phyloP scores from a whole-genome alignment of 2,329 filamentous ascomycete species.

The Trichothecium sympodiale region DNA sequence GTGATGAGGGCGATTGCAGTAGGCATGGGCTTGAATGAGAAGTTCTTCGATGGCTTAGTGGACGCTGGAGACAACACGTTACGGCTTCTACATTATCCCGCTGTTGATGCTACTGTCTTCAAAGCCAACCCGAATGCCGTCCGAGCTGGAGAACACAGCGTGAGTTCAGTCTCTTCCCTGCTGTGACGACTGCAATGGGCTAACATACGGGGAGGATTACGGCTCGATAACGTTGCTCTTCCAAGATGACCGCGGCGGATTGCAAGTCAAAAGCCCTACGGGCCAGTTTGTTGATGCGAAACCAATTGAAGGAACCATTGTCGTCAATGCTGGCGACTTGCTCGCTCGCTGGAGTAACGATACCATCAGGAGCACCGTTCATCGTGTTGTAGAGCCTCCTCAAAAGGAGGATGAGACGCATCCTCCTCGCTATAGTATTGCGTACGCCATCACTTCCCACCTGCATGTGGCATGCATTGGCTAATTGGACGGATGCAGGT shows the following conservation, averaged over 20 bases:
- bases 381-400: slow-evolving; percentile 82
- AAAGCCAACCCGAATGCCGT: slow-evolving; percentile 56
- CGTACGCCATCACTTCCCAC: slow-evolving; percentile 36
- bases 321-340: slow-evolving; percentile 83
- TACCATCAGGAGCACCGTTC: slow-evolving; percentile 79
- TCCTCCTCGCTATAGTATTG: slow-evolving; percentile 75
- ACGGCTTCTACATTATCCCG: slow-evolving; percentile 67
- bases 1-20: slow-evolving; percentile 78
- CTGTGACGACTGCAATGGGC: not conserved
- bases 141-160: slow-evolving; percentile 65
- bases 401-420: slow-evolving; percentile 44
- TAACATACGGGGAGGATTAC: slow-evolving; percentile 30
- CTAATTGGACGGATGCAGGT: slow-evolving; percentile 29
- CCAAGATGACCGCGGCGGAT: slow-evolving; percentile 44
- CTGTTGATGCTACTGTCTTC: slow-evolving; percentile 55
- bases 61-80: slow-evolving; percentile 60
- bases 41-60: slow-evolving; percentile 68
- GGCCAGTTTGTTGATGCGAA: slow-evolving; percentile 74
- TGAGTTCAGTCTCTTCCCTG: slow-evolving; percentile 14
- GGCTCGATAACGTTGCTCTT: slow-evolving; percentile 52
- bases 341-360: slow-evolving; percentile 85
- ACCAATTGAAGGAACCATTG: slow-evolving; percentile 70
- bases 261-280: slow-evolving; percentile 56
- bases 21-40: slow-evolving; percentile 61
- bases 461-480: no score